A percentile compares a stretch with the other conserved stretches of the same genome.
phyloP scores from a whole-genome alignment of 2,329 filamentous ascomycete genomes.

The Alternaria conjuncta region DNA sequence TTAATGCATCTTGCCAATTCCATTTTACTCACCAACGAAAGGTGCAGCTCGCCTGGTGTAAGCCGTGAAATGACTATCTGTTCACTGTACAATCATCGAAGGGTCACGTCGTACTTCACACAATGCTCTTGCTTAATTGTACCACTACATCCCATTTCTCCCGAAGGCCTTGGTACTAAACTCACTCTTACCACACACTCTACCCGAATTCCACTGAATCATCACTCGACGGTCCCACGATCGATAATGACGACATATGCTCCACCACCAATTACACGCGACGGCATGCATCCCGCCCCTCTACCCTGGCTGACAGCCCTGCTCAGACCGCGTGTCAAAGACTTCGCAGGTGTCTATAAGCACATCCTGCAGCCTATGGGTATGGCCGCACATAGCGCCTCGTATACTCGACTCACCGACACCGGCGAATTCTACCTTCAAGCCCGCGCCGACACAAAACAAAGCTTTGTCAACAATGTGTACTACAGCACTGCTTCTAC shows the following conservation, averaged over 20 bases:
- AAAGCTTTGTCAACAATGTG: too few relatives aligned
- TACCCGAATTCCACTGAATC: neutral
- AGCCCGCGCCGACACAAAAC: neutral
- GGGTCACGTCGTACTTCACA: neutral
- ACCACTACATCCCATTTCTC: neutral
- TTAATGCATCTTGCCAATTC: neutral
- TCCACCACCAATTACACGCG: neutral
- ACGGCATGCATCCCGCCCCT: neutral
- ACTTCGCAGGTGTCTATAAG: neutral
- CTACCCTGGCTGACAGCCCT: neutral
- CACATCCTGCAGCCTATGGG: neutral
- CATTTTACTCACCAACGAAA: neutral
- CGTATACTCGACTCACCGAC: neutral
- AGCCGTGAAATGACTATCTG: neutral
- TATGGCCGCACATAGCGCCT: neutral
- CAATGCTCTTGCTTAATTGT: neutral
- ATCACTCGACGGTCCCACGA: neutral
- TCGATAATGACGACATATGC: neutral
- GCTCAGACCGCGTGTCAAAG: neutral
- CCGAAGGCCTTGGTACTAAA: neutral
- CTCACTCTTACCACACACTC: neutral
- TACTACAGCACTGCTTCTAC: neutral
- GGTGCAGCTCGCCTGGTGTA: accelerated
- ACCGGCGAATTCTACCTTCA: neutral
- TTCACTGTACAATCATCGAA: neutral